Base-by-base conservation (phyloP, 805 yeast species). In the Candida wancherniae region DNA sequence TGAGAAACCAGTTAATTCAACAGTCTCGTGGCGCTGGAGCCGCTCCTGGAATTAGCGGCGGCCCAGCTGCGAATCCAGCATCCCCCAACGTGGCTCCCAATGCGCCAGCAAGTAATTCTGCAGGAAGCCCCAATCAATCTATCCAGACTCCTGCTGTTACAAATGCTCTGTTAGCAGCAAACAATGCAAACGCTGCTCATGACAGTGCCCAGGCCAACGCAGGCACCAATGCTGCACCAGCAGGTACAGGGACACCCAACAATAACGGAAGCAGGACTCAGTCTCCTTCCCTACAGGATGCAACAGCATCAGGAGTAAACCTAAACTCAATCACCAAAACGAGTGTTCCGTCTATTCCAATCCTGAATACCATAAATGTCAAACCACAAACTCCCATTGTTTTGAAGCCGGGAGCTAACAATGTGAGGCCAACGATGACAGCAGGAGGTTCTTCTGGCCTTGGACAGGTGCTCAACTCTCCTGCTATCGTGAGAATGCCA, bases 371-470 rank as follows among this genome's bases (percentile, higher is more conserved):
- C 12, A 65, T 92, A 30, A 71, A 78, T 30, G 76, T 85, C 5
- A 71, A 74, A 37, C 73, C 78, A 4, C 80, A 85, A 6, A 67
- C 68, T 8, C 78, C 95, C 0, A 79, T 78, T 4, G 60, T 77
- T 2, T 67, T 80, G 42, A 75, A 77, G 39, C 77, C 80, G 18
- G 75, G 74, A 40, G 53, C 54, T 10, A 58, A 58, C 31, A 51
- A 48, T 28, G 42, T 51, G 25, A 70, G 96, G 37, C 95, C 98
- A 9, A 79, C 95, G 5, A 61, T 86, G 29, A 70, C 85, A 16
- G 92, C 87, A 22, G 97, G 97, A 8, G 74, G 77, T 34, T 92
- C 94, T 1, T 71, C 80, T 62, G 77, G 58, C 62, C 80, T 34
- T 67, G 94, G 45, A 69, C 83, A 16, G 19, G 47, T 59, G 12